Conservation (phyloP, 129 eudicot species). For the Mikania micrantha region DNA sequence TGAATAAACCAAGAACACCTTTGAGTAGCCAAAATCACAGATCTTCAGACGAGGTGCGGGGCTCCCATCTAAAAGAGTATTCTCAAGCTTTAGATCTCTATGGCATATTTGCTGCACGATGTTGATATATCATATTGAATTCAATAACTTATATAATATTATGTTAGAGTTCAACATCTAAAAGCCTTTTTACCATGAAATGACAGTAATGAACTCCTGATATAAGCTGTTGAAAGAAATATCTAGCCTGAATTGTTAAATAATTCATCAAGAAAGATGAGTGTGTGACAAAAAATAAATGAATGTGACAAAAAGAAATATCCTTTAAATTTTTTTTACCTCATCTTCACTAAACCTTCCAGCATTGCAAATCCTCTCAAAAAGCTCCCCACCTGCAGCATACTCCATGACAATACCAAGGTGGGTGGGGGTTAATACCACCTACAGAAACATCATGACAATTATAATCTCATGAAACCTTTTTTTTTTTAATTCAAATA, state of each 20-base stretch:
- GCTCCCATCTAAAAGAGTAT: constrained; percentile 94
- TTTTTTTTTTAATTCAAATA: neutral
- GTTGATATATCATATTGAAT: neutral
- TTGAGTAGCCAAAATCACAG: constrained; percentile 98
- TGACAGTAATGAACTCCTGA: constrained; percentile 39
- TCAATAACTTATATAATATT: neutral
- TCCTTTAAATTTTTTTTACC: too few relatives aligned
- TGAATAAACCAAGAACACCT: constrained; percentile 32
- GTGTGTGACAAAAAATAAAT: neutral
- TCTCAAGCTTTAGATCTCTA: constrained; percentile 86
- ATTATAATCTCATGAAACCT: constrained; percentile 6
- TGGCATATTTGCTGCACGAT: constrained; percentile 82
- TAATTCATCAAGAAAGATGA: neutral
- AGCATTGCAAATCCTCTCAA: constrained; percentile 88
- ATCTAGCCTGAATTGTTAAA: constrained; percentile 26
- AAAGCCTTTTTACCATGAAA: constrained; percentile 52
- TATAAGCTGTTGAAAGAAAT: constrained; percentile 39
- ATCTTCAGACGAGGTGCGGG: constrained; percentile 95
- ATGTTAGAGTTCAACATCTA: neutral
- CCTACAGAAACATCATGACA: constrained; percentile 24
- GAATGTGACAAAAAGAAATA: too few relatives aligned
- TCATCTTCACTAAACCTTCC: constrained; percentile 97
- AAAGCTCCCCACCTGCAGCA: constrained; percentile 96
- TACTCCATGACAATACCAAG: constrained; percentile 96
- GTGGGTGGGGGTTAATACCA: constrained; percentile 84